Percentiles rank a stretch among this genome's conserved stretches.
Conservation (phyloP, 805 yeast genomes). For the Myxozyma nipponensis region DNA sequence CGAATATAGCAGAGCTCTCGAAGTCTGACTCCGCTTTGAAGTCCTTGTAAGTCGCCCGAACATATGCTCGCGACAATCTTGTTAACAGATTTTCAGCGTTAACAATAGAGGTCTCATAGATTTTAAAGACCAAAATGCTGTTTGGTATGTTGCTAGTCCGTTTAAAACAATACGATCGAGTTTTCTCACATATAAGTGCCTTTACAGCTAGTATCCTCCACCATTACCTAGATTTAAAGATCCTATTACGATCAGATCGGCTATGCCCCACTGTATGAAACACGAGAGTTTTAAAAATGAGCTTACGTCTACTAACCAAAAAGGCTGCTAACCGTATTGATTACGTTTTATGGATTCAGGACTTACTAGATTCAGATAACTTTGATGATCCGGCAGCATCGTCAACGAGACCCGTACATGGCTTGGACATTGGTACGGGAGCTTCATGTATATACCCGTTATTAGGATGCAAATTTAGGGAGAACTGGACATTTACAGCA, state of each 20-base stretch:
- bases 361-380: slow-evolving; percentile 21
- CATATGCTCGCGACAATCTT: neutral
- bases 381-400: neutral
- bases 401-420: neutral
- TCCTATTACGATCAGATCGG: slow-evolving; percentile 13
- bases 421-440: slow-evolving; percentile 44
- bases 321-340: slow-evolving; percentile 31
- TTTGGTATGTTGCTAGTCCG: neutral
- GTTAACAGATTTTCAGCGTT: neutral
- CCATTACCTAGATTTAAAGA: slow-evolving; percentile 20
- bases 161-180: too few relatives aligned
- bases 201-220: slow-evolving; percentile 17
- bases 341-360: slow-evolving; percentile 33
- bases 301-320: too few relatives aligned
- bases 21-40: slow-evolving; percentile 10
- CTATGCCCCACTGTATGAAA: slow-evolving; percentile 25
- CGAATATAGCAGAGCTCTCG: slow-evolving; percentile 19
- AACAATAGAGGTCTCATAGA: neutral
- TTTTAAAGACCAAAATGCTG: neutral
- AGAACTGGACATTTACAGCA: slow-evolving; percentile 38
- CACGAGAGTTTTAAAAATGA: too few relatives aligned
- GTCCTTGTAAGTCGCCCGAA: slow-evolving; percentile 8
- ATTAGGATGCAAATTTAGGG: slow-evolving; percentile 35
- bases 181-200: slow-evolving; percentile 6
- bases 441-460: slow-evolving; percentile 48